Conservation (phyloP, 768 basidiomycete species). For the Termitomyces sp. region DNA sequence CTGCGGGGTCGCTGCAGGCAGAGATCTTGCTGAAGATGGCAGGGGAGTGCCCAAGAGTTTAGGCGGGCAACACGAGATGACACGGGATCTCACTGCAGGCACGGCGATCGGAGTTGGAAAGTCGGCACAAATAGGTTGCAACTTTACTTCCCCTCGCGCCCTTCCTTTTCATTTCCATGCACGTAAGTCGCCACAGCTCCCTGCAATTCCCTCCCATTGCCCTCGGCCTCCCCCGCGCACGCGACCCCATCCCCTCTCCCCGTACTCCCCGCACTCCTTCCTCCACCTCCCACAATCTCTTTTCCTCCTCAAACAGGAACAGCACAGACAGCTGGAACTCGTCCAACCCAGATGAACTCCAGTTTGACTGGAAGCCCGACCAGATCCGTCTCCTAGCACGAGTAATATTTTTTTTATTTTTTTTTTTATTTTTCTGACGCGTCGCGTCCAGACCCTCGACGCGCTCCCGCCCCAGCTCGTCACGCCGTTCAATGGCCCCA, state of each 20-base stretch:
- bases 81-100: constrained; percentile 30
- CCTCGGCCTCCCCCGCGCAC: constrained; percentile 58
- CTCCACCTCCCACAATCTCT: constrained; percentile 45
- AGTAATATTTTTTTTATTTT: constrained; percentile 34
- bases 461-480: constrained; percentile 79
- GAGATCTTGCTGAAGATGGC: constrained; percentile 55
- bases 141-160: constrained; percentile 7
- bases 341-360: constrained; percentile 64
- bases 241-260: constrained; percentile 47
- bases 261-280: constrained; percentile 61
- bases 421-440: constrained; percentile 10
- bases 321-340: constrained; percentile 86
- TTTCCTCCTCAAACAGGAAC: constrained; percentile 50
- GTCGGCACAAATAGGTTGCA: constrained; percentile 12
- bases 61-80: too few relatives aligned
- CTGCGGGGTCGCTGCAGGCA: constrained; percentile 18
- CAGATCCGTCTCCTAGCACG: constrained; percentile 63
- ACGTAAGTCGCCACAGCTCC: constrained; percentile 35
- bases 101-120: constrained; percentile 18
- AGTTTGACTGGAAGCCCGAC: constrained; percentile 72
- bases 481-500: constrained; percentile 80
- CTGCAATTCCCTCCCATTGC: constrained; percentile 32
- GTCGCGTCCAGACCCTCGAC: constrained; percentile 62
- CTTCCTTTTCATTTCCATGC: constrained; percentile 33
- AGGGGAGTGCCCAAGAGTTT: constrained; percentile 15